Base-by-base conservation (phyloP, 1,284 basidiomycete genomes). In the Afroboletus lepidellus region DNA sequence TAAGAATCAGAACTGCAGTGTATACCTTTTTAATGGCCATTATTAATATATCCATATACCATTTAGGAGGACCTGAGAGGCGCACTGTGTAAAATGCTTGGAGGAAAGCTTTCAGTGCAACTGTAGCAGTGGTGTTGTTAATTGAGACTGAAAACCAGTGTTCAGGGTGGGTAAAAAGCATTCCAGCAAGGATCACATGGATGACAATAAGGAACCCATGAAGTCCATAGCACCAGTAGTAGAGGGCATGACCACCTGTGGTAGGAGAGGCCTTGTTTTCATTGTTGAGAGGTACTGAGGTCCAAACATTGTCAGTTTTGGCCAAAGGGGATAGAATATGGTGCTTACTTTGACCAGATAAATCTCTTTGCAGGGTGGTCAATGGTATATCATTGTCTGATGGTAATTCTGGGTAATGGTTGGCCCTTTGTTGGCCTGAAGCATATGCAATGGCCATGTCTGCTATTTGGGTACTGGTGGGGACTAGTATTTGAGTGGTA, bases 11-110 rank as follows among this genome's bases (percentile, higher is more conserved):
- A 20, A 37, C 8, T 20, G 36, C 36, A 37, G n/a, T 20, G 59
- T 8, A 46, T 48, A 55, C 2, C 60, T 62, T 30, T 30, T 9
- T 5, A 27, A 27, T 6, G 24, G n/a, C n/a, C n/a, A n/a, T n/a
- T n/a, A 34, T 25, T 16, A n/a, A 21, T 23, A 4, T 9, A 23
- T 13, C 11, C 20, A 16, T 9, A 3, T 0, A 24, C 12, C 5
- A 13, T 11, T 12, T 30, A 30, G 29, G 29, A 11, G 9, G 29
- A 30, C 6, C 29, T 8, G 3, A 1, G 16, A 6, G 5, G 13
- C 55, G 1, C 4, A 57, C 56, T 8, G 33, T 7, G 27, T 57
- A 57, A 49, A 57, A 54, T 11, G 34, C 39, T 8, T 57, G 56
- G 8, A 55, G 38, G n/a, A 38, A 41, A 21, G 27, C 42, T 1